Evolutionary conservation across 2,329 filamentous ascomycete species (phyloP), one percentile per base, ranked within the genome.

Genomic region (Cucurbitaria berberidis): DNA sequence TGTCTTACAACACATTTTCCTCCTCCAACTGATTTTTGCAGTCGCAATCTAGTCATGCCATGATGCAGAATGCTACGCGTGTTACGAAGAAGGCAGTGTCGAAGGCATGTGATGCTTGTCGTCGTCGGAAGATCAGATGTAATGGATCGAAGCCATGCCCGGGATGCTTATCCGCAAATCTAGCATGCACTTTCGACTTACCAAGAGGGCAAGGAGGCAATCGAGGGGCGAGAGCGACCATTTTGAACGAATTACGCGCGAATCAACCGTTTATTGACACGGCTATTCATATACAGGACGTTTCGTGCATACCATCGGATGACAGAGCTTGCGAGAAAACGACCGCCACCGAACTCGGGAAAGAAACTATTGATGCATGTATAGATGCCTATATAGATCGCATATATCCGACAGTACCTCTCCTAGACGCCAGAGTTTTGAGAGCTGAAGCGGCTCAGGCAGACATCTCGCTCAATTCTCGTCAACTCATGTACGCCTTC

Each of bases 101-200:
- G 9, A 77, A 86, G 69, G 87, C 87, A 53, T 90, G 87, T 77
- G 87, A 90, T 73, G 87, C 86, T 66, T 90, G 87, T 72, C 87
- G 89, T 78, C 85, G 86, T 60, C 84, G 87, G 73, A 90, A 90
- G 74, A 87, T 90, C 70, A 89, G 89, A 73, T 90, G 88, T 70
- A 86, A 89, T 68, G 86, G 87, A 52, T 79, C 85, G 69, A 86
- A 86, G 65, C 87, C 88, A 18, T 91, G 88, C 74, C 82, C 84
- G 55, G 89, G 90, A 74, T 91, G 88, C 75, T 80, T 81, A 11
- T 84, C 86, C 7, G 86, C 88, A 6, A 26, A 34, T 11, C 27
- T 54, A 26, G 43, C 45, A 32, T 57, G 54, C 29, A 51, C 54
- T 82, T 86, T 66, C 44, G 34, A 46, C 19, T 26, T 40, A 16